These are phyloP conservation scores for Begonia masoniana DNA, from an alignment of 306 rosid species.

Conservation along the genomic window DNA sequence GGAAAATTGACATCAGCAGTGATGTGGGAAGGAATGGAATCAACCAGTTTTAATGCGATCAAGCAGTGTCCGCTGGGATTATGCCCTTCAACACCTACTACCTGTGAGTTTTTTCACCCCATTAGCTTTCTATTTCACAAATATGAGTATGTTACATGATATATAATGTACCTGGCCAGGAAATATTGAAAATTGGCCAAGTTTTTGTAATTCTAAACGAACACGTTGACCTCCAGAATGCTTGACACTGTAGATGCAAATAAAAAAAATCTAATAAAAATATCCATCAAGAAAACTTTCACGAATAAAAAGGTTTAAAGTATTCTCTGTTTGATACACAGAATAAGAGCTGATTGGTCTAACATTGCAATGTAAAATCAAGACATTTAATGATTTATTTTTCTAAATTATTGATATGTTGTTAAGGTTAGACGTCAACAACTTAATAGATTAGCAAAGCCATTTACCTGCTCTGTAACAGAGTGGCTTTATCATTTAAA, in stretches of 20 bases:
- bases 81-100: conserved; percentile 80
- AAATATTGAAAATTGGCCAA: conserved; percentile 70
- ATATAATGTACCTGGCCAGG: conserved; percentile 78
- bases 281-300: conserved; percentile 10
- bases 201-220: conserved; percentile 63
- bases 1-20: conserved; percentile 32
- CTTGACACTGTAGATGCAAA: conserved; percentile 32
- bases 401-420: no score
- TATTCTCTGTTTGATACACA: not conserved
- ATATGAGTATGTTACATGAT: conserved; percentile 1
- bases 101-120: conserved; percentile 26
- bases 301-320: conserved; percentile 1
- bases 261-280: conserved; percentile 5
- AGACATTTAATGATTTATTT: no score
- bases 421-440: no score
- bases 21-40: conserved; percentile 35
- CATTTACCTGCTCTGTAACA: conserved; percentile 82
- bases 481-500: conserved; percentile 70
- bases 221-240: conserved; percentile 85
- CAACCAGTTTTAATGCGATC: conserved; percentile 73
- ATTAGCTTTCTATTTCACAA: no score
- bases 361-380: no score
- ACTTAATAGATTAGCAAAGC: no score
- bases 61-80: conserved; percentile 98
- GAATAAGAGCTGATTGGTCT: not conserved